Evolutionary conservation across 257 asterid genomes (phyloP).

Genomic region (Nicotiana noctiflora): DNA sequence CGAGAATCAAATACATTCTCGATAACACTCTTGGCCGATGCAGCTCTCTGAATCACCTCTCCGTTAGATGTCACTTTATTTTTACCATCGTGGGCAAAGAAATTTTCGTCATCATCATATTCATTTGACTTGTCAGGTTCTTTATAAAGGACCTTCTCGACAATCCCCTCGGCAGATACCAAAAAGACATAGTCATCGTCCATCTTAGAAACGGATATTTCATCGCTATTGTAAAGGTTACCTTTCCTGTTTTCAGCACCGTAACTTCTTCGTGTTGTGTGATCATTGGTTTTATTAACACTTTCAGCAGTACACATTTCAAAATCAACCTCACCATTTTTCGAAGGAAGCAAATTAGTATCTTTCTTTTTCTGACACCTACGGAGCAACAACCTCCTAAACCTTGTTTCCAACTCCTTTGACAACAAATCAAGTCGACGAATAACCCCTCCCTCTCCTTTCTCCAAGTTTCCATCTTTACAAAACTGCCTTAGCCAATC

Average conservation of each 20-base stretch:
- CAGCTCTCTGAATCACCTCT: conserved; percentile 7
- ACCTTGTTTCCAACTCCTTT: conserved; percentile 31
- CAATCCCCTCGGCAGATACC: conserved; percentile 19
- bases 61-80: conserved; percentile 13
- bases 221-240: conserved; percentile 9
- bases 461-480: conserved; percentile 20
- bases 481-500: conserved; percentile 34
- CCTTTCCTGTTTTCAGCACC: not conserved
- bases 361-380: not conserved
- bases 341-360: not conserved
- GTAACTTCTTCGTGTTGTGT: not conserved
- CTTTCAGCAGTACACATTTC: conserved; percentile 11
- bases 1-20: conserved; percentile 22
- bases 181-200: conserved; percentile 11
- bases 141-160: conserved; percentile 13
- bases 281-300: not conserved
- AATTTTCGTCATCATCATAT: conserved; percentile 13
- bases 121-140: conserved; percentile 18
- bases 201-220: conserved; percentile 6
- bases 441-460: conserved; percentile 22
- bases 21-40: conserved; percentile 15
- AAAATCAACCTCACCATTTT: conserved; percentile 1
- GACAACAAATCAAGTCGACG: conserved; percentile 37
- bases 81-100: conserved; percentile 3
- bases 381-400: conserved; percentile 5